Percentiles rank a stretch among this genome's conserved stretches.
phyloP scores from a whole-genome alignment of 768 basidiomycete genomes.

The Asterophora parasitica region DNA sequence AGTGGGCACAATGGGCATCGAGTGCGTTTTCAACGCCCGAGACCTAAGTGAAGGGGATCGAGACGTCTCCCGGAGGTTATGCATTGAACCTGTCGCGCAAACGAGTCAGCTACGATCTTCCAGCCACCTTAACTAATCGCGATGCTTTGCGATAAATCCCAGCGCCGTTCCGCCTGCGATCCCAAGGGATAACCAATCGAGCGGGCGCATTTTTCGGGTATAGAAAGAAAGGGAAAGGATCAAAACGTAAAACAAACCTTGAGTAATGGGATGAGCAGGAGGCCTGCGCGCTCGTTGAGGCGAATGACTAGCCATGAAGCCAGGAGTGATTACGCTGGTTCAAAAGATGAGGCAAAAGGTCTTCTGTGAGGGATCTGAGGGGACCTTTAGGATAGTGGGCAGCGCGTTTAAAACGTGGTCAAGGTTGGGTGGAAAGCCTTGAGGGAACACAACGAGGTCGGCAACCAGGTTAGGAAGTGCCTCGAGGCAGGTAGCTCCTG shows the following conservation, averaged over 20 bases:
- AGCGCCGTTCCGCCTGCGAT: constrained; percentile 7
- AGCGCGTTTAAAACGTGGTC: constrained; percentile 71
- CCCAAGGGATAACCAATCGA: constrained; percentile 10
- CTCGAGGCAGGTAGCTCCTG: constrained; percentile 28
- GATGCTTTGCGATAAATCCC: constrained; percentile 4
- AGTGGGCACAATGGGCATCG: constrained; percentile 58
- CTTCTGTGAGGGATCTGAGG: constrained; percentile 17
- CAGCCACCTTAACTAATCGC: constrained; percentile 1
- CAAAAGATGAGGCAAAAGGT: constrained; percentile 22
- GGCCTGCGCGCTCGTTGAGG: constrained; percentile 55
- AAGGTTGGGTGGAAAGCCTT: constrained; percentile 36
- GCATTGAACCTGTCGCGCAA: constrained; percentile 33
- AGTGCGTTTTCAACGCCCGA: constrained; percentile 53
- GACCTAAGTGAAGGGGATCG: constrained; percentile 47
- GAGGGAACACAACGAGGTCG: constrained; percentile 49
- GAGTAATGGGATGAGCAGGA: constrained; percentile 41
- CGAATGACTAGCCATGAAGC: constrained; percentile 54
- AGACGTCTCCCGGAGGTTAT: constrained; percentile 43
- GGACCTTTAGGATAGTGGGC: constrained; percentile 29
- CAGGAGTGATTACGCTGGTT: constrained; percentile 12
- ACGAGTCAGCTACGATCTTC: constrained; percentile 21
- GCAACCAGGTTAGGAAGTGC: constrained; percentile 50
- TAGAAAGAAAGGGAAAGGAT: constrained; percentile 18
- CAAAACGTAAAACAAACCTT: constrained; percentile 37
- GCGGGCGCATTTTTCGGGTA: constrained; percentile 11